A percentile compares a stretch with the other conserved stretches of the same genome.
Conservation (phyloP, 1,139 yeast genomes). For the Lodderomyces orthopsilosis region DNA sequence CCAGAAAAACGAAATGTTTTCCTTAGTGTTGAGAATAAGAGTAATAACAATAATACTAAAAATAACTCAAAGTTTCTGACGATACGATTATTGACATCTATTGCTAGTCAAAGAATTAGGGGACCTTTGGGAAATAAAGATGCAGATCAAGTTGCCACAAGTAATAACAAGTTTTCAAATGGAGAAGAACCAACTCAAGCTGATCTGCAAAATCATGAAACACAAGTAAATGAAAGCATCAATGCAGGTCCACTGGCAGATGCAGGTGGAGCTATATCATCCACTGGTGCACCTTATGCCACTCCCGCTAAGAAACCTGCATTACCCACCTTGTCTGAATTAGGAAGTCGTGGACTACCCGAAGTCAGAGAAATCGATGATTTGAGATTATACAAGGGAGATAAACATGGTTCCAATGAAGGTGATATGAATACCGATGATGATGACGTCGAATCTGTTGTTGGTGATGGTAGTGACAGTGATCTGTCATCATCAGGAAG, state of each 20-base stretch:
- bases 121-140: neutral
- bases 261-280: neutral
- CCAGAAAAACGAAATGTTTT: constrained; percentile 9
- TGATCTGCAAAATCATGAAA: neutral
- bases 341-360: constrained; percentile 58
- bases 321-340: constrained; percentile 54
- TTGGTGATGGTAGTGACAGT: constrained; percentile 7
- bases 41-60: too few species aligned
- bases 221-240: neutral
- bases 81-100: neutral
- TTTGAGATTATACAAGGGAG: neutral
- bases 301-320: constrained; percentile 22
- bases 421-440: neutral
- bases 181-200: neutral
- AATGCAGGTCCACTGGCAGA: neutral
- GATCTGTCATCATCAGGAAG: constrained; percentile 13
- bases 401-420: constrained; percentile 1
- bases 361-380: constrained; percentile 47
- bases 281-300: neutral
- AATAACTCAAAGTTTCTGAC: neutral
- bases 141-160: neutral
- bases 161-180: neutral
- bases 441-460: neutral
- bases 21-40: neutral
- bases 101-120: neutral